These are phyloP conservation scores for Thalassia testudinum DNA, from an alignment of 116 monocot species.

Conservation along the genomic window DNA sequence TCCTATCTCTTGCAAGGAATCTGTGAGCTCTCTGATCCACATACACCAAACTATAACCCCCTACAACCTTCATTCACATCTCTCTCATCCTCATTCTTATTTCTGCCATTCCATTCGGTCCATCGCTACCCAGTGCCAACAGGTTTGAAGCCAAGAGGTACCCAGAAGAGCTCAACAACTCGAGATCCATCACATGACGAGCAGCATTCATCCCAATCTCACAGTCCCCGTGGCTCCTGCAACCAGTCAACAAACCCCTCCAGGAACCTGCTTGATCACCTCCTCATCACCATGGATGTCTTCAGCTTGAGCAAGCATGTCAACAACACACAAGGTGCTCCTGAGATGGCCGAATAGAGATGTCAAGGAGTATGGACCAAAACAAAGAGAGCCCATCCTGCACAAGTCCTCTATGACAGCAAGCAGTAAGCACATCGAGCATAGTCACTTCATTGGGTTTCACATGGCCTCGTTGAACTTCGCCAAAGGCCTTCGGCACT, in stretches of 20 bases:
- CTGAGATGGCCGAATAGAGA: slow-evolving; percentile 11
- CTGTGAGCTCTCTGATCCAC: slow-evolving; percentile 23
- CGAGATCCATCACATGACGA: slow-evolving; percentile 38
- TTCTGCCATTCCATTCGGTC: slow-evolving; percentile 12
- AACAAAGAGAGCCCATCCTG: slow-evolving; percentile 43
- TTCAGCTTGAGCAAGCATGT: slow-evolving; percentile 61
- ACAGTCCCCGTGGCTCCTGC: slow-evolving; percentile 22
- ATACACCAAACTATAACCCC: slow-evolving; percentile 57
- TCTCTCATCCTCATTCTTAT: slow-evolving; percentile 44
- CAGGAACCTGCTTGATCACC: slow-evolving; percentile 38
- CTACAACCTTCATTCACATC: slow-evolving; percentile 26
- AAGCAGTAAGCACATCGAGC: slow-evolving; percentile 44
- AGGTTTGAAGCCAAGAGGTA: slow-evolving; percentile 38
- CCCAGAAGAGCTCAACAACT: slow-evolving; percentile 37
- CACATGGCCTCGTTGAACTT: slow-evolving; percentile 23
- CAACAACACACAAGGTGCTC: slow-evolving; percentile 52
- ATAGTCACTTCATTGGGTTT: slow-evolving; percentile 51
- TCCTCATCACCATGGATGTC: slow-evolving; percentile 27
- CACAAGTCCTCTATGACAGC: slow-evolving; percentile 60
- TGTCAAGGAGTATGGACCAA: slow-evolving; percentile 14
- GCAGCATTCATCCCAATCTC: slow-evolving; percentile 31
- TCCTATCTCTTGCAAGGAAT: slow-evolving; percentile 55
- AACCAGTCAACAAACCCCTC: slow-evolving; percentile 61
- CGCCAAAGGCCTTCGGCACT: slow-evolving; percentile 27
- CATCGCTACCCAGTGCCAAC: slow-evolving; percentile 15